Percentiles rank a stretch among this genome's conserved stretches.
phyloP scores from a whole-genome alignment of 1,139 yeast species.

The Scheffersomyces illinoinensis region DNA sequence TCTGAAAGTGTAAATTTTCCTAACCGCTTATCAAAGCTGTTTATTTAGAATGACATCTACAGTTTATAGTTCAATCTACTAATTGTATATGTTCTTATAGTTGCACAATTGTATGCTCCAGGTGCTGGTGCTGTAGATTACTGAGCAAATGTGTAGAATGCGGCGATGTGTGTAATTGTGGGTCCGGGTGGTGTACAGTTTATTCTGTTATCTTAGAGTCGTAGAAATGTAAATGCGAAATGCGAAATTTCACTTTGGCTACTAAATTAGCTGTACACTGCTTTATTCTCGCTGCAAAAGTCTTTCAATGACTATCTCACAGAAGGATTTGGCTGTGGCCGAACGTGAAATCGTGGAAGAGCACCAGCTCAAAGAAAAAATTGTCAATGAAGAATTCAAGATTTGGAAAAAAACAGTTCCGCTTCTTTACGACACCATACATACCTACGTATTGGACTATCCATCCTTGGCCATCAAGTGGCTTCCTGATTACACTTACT shows the following conservation, averaged over 20 bases:
- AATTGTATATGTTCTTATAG: neutral
- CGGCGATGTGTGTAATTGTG: neutral
- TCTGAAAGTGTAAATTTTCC: slow-evolving; percentile 14
- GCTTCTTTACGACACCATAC: slow-evolving; percentile 74
- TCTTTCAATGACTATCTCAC: neutral
- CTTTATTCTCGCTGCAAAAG: neutral
- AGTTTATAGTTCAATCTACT: neutral
- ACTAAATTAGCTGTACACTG: neutral
- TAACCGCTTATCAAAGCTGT: neutral
- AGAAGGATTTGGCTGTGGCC: slow-evolving; percentile 8
- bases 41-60: neutral
- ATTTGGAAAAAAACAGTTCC: slow-evolving; percentile 98
- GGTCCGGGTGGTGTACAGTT: neutral
- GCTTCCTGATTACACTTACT: slow-evolving; percentile 39
- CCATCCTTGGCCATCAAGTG: slow-evolving; percentile 58
- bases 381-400: slow-evolving; percentile 72
- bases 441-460: slow-evolving; percentile 65
- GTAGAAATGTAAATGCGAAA: neutral
- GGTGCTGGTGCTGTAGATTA: neutral
- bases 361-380: slow-evolving; percentile 52
- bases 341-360: slow-evolving; percentile 39
- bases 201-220: neutral
- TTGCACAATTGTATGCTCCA: neutral
- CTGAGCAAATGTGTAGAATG: neutral
- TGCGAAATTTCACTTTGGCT: neutral